Conservation (phyloP, 1,284 basidiomycete species). For the Trametes pubescens region DNA sequence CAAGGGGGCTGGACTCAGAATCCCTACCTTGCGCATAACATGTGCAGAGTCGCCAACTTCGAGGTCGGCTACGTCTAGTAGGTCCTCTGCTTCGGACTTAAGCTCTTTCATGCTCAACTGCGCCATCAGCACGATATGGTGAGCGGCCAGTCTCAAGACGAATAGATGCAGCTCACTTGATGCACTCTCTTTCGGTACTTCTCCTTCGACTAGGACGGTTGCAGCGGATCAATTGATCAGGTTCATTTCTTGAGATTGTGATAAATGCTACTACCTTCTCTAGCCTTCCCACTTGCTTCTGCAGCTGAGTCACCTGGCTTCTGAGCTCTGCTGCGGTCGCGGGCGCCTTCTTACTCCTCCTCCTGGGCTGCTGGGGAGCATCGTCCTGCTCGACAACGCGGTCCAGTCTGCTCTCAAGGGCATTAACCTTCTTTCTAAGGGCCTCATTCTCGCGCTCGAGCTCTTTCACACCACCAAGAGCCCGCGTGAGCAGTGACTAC, state of each 20-base stretch:
- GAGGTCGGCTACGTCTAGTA: conserved; percentile 40
- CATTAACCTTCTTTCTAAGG: conserved; percentile 37
- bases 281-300: conserved; percentile 36
- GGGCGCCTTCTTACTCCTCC: conserved; percentile 32
- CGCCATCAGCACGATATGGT: neutral
- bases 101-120: conserved; percentile 50
- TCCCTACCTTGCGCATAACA: conserved; percentile 52
- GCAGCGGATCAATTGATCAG: too few species aligned
- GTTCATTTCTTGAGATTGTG: neutral
- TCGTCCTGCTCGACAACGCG: conserved; percentile 38
- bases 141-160: too few species aligned
- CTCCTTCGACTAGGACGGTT: conserved; percentile 34
- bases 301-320: conserved; percentile 38
- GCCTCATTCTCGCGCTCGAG: conserved; percentile 33
- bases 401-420: conserved; percentile 40
- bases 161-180: conserved; percentile 31
- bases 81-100: conserved; percentile 49
- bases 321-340: conserved; percentile 33
- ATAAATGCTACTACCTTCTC: conserved; percentile 39
- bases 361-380: conserved; percentile 38
- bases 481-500: conserved; percentile 39
- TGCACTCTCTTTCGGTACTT: conserved; percentile 43
- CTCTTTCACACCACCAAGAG: conserved; percentile 30
- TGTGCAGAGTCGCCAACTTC: conserved; percentile 45
- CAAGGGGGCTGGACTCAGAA: too few species aligned